Base-by-base conservation (phyloP, 169 alveolate species). In the Cryptosporidium parvum region DNA sequence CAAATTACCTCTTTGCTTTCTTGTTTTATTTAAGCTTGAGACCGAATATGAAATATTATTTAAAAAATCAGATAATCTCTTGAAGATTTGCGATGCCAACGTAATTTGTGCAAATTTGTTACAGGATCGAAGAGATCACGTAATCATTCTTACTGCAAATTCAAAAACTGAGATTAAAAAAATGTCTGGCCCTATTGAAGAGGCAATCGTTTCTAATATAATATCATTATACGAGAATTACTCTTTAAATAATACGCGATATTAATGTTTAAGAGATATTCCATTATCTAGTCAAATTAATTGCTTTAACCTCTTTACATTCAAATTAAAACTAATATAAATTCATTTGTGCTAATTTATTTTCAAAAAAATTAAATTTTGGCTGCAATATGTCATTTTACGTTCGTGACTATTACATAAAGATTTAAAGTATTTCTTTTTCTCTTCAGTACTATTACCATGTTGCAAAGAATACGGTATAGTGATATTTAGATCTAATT, bases 21-120 rank as follows among this genome's bases (percentile, higher is more conserved):
- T 93, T 29, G 72, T 92, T 67, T 87, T 93, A 37, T 94, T 93
- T 45, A 94, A 94, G 67, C 89, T 93, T 9, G 97, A 95, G 62
- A 94, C 96, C 21, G 96, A 94, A 70, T 21, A 65, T 16, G 69
- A 91, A 39, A 68, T 85, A 7, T 84, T 95, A 6, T 51, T 70
- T 33, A 26, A 91, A 18, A 93, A 93, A 86, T 89, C 94, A 8
- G 6, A 37, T 18, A 70, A 85, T 12, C 86, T 94, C 2, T 85
- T 95, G 26, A 9, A 69, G 23, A 91, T 68, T 18, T 93, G 92
- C 75, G 84, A 86, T 56, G 91, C 92, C 2, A 93, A 93, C 69
- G 45, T 73, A n/a, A 93, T 94, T 39, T 75, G 92, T 52, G 94
- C 93, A 37, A 92, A 93, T 85, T 73, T 91, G 51, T 89, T 93